These are phyloP conservation scores for Populus alba DNA, from an alignment of 345 rosid species.

Conservation along the genomic window DNA sequence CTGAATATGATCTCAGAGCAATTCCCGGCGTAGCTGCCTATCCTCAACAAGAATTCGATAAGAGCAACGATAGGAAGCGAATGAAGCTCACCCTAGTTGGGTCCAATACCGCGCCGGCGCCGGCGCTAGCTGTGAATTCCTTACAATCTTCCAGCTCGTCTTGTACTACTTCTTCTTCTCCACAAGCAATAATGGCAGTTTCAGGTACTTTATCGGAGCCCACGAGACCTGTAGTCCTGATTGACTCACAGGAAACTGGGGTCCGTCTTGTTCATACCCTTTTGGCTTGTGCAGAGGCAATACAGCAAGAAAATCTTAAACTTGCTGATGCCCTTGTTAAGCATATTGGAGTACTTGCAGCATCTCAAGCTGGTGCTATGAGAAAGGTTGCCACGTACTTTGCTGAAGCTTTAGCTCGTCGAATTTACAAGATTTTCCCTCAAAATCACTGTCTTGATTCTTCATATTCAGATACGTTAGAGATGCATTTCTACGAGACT, in stretches of 20 bases:
- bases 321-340: constrained; percentile 27
- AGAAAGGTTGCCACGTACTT: constrained; percentile 31
- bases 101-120: neutral
- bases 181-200: neutral
- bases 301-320: constrained; percentile 24
- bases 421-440: constrained; percentile 32
- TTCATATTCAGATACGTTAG: constrained; percentile 24
- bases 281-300: constrained; percentile 32
- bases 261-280: constrained; percentile 32
- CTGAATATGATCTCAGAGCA: constrained; percentile 34
- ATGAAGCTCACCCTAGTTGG: constrained; percentile 5
- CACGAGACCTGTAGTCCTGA: constrained; percentile 18
- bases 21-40: constrained; percentile 34
- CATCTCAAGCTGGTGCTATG: constrained; percentile 36
- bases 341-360: constrained; percentile 24
- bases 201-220: constrained; percentile 5
- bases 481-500: constrained; percentile 36
- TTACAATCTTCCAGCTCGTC: neutral
- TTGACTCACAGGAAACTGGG: constrained; percentile 34
- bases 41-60: constrained; percentile 13
- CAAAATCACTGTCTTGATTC: constrained; percentile 12
- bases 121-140: neutral
- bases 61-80: constrained; percentile 11
- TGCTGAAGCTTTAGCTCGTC: constrained; percentile 31
- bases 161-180: constrained; percentile 1